Evolutionary conservation across 257 asterid species (phyloP).

Genomic region (Coffea canephora): DNA sequence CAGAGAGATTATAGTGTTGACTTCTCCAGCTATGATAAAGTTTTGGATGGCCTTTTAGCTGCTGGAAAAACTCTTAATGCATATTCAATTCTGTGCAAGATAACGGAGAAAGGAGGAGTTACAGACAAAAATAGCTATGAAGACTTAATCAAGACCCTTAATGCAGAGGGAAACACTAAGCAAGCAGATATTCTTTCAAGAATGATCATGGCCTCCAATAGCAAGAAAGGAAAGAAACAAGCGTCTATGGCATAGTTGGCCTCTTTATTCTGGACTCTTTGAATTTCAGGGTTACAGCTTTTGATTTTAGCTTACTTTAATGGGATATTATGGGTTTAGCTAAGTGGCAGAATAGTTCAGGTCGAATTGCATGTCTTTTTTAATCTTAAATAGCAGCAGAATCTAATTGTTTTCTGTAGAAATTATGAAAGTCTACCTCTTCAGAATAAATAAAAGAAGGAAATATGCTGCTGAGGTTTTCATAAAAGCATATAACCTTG

Average conservation of each 20-base stretch:
- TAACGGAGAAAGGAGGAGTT: constrained; percentile 72
- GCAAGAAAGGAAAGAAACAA: constrained; percentile 63
- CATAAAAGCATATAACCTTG: not conserved
- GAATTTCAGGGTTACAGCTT: not conserved
- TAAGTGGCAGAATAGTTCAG: not conserved
- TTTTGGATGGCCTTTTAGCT: constrained; percentile 71
- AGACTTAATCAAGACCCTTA: constrained; percentile 76
- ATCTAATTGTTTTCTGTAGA: not conserved
- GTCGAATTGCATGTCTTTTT: not conserved
- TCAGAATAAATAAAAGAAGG: not conserved
- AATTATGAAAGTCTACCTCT: not conserved
- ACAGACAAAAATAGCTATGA: constrained; percentile 56
- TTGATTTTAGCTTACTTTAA: not conserved
- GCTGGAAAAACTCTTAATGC: constrained; percentile 92
- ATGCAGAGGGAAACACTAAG: constrained; percentile 76
- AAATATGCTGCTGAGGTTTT: constrained; percentile 4
- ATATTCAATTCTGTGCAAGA: constrained; percentile 68
- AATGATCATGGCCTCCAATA: constrained; percentile 41
- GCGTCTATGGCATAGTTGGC: constrained; percentile 30
- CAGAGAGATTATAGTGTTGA: constrained; percentile 54
- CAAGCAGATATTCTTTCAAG: constrained; percentile 85
- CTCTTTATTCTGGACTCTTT: not conserved
- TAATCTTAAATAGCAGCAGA: not conserved
- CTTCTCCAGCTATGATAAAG: constrained; percentile 69
- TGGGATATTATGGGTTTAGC: not conserved